phyloP scores from a whole-genome alignment of 108 stramenopile genomes.

The Licmophora abbreviata region DNA sequence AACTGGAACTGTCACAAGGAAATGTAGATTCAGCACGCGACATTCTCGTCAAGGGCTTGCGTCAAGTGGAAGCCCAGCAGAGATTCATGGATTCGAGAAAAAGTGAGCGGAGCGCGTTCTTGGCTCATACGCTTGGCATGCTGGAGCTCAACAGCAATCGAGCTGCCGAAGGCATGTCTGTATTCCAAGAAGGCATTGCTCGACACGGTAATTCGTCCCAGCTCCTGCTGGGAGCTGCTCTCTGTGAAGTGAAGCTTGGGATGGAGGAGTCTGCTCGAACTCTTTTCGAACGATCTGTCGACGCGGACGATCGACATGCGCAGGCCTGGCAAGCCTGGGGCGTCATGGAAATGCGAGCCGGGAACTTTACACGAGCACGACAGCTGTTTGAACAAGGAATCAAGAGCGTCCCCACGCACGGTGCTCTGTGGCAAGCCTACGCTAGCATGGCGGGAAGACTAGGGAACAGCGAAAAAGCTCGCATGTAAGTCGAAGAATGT shows the following conservation, averaged over 20 bases:
- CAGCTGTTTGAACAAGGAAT: slow-evolving; percentile 71
- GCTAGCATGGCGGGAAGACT: slow-evolving; percentile 46
- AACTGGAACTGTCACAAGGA: slow-evolving; percentile 65
- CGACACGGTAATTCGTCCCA: slow-evolving; percentile 62
- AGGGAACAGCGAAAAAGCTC: slow-evolving; percentile 48
- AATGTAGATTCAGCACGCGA: slow-evolving; percentile 52
- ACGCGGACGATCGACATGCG: slow-evolving; percentile 52
- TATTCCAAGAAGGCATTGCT: slow-evolving; percentile 54
- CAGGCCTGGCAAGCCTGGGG: slow-evolving; percentile 90
- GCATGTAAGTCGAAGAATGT: slow-evolving; percentile 26
- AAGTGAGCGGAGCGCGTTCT: slow-evolving; percentile 56
- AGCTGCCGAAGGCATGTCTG: slow-evolving; percentile 37
- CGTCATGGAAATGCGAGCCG: slow-evolving; percentile 79
- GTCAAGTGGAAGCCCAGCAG: slow-evolving; percentile 34
- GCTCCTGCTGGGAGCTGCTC: slow-evolving; percentile 65
- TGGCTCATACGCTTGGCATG: slow-evolving; percentile 80
- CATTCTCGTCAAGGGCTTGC: slow-evolving; percentile 45
- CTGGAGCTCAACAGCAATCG: slow-evolving; percentile 68
- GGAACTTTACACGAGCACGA: slow-evolving; percentile 56
- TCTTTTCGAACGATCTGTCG: slow-evolving; percentile 57
- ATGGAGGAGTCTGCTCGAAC: slow-evolving; percentile 51
- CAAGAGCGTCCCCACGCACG: slow-evolving; percentile 56
- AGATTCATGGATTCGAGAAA: slow-evolving; percentile 28
- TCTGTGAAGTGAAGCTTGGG: slow-evolving; percentile 70
- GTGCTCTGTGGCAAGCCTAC: slow-evolving; percentile 79